Conservation (phyloP, 2,329 filamentous ascomycete genomes). For the Camptophora hylomeconis region DNA sequence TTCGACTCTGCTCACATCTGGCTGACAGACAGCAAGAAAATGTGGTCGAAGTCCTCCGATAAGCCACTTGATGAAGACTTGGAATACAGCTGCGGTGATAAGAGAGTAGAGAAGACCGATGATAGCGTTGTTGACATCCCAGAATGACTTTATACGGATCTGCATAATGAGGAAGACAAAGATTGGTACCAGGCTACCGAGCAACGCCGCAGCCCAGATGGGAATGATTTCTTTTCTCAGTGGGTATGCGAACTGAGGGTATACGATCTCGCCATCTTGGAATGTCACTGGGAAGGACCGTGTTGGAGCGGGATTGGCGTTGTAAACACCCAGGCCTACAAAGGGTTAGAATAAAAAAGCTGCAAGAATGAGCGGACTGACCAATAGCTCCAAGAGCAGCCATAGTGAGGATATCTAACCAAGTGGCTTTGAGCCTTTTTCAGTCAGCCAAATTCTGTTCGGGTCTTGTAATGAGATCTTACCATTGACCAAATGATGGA, state of each 20-base stretch:
- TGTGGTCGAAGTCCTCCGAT: slow-evolving; percentile 62
- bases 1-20: slow-evolving; percentile 32
- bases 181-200: slow-evolving; percentile 54
- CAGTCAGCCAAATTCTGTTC: not conserved
- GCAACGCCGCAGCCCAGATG: slow-evolving; percentile 55
- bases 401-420: slow-evolving; percentile 58
- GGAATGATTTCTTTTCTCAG: slow-evolving; percentile 57
- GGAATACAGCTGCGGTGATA: slow-evolving; percentile 60
- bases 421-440: slow-evolving; percentile 36
- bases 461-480: slow-evolving; percentile 19
- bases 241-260: slow-evolving; percentile 59
- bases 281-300: slow-evolving; percentile 60
- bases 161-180: slow-evolving; percentile 52
- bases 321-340: slow-evolving; percentile 50
- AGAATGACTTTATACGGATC: slow-evolving; percentile 54
- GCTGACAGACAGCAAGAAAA: slow-evolving; percentile 59
- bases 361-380: no score
- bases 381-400: slow-evolving; percentile 47
- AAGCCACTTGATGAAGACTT: slow-evolving; percentile 63
- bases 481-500: slow-evolving; percentile 55
- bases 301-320: slow-evolving; percentile 49
- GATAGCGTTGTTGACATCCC: slow-evolving; percentile 54
- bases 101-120: slow-evolving; percentile 58
- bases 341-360: no score
- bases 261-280: slow-evolving; percentile 53